Conservation (phyloP, 441 rosid genomes). For the Adansonia gregorii region DNA sequence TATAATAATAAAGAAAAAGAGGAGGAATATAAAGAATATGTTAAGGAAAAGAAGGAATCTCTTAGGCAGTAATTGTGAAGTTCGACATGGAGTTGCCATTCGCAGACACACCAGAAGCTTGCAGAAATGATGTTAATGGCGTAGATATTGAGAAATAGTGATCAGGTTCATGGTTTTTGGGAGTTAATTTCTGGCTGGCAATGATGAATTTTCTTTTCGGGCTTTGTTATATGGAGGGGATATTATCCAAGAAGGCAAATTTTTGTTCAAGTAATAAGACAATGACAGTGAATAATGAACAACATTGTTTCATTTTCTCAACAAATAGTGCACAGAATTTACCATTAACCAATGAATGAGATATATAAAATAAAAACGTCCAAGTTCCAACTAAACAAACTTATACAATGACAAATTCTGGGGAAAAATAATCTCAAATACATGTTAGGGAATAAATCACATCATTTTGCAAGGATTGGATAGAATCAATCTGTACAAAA, state of each 20-base stretch:
- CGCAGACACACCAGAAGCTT: slow-evolving; percentile 21
- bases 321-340: not conserved
- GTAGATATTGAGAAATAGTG: slow-evolving; percentile 19
- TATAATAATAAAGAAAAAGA: slow-evolving; percentile 38
- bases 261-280: not conserved
- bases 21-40: slow-evolving; percentile 50
- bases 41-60: slow-evolving; percentile 51
- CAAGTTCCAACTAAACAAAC: not conserved
- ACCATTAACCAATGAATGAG: not conserved
- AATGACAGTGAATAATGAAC: slow-evolving; percentile 7
- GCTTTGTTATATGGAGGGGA: slow-evolving; percentile 19
- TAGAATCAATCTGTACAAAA: not conserved
- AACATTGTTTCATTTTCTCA: not conserved
- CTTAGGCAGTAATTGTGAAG: slow-evolving; percentile 30
- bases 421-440: not conserved
- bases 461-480: slow-evolving; percentile 6
- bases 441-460: not conserved
- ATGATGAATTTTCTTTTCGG: slow-evolving; percentile 27
- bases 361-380: not conserved
- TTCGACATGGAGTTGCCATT: slow-evolving; percentile 41
- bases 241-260: not conserved
- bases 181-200: slow-evolving; percentile 26
- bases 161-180: slow-evolving; percentile 28
- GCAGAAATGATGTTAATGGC: slow-evolving; percentile 21
- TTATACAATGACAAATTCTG: not conserved